Evolutionary conservation across 345 rosid genomes (phyloP), one percentile per base, ranked within the genome.

Genomic region (Physaria fendleri): DNA sequence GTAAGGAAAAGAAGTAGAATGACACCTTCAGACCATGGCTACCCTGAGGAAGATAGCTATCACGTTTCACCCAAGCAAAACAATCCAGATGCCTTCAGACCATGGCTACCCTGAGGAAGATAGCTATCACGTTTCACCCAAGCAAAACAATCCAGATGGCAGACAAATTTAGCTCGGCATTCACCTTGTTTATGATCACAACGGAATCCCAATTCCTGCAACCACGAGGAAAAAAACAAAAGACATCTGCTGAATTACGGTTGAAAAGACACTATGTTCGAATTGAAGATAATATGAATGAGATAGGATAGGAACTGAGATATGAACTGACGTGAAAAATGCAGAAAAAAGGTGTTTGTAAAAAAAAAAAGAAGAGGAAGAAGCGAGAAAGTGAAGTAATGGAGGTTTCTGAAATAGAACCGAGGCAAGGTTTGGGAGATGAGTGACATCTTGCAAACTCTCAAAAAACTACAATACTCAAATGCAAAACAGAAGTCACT

Each of bases 81-180:
- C 97, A 92, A 78, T 92, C 98, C 74, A 92, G 77, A 79, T 92
- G 88, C 98, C 95, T 92, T 92, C 60, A 88, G 81, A 77, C 97
- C 97, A 0, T 92, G 98, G 75, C 98, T 92, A 53, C 98, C 98
- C 57, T 92, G 98, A 56, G 98, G 98, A 28, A 92, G 95, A 82
- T 92, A 92, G 75, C 98, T 92, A 55, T 92, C 98, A 74, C 98
- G 97, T 74, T 88, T 92, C 71, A 92, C 98, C 98, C 98, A 92
- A 66, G 98, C 98, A 77, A 84, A 86, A 79, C 97, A 92, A 78
- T 92, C 98, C 74, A 92, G 77, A 79, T 92, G 98, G 72, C 98
- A 92, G 54, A 87, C 78, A 71, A 88, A 88, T 74, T 82, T 88
- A 65, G 95, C 79, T 72, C 83, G 97, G 64, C 98, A 92, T 75